Conservation (phyloP, 1,284 basidiomycete species). For the Rhodotorula sp. region DNA sequence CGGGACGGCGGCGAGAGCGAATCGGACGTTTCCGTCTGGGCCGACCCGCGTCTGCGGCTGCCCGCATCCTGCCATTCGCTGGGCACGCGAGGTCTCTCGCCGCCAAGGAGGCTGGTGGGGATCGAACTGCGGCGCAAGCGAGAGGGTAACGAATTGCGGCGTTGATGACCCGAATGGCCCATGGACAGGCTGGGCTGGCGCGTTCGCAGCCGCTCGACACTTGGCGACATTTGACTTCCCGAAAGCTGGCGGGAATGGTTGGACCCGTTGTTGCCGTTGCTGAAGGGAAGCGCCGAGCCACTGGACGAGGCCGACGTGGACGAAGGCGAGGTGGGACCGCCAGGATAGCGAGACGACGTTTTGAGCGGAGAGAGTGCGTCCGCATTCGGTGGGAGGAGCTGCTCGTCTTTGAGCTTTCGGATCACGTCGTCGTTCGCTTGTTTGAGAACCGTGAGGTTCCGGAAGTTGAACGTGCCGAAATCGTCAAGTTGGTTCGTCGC, state of each 20-base stretch:
- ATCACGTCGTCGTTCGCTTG: conserved; percentile 99
- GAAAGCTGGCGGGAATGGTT: conserved; percentile 29
- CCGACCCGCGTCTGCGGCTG: conserved; percentile 17
- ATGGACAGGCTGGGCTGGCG: conserved; percentile 42
- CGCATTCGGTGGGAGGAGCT: conserved; percentile 38
- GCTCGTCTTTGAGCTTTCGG: conserved; percentile 67
- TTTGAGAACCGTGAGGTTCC: conserved; percentile 93
- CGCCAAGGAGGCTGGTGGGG: conserved; percentile 7
- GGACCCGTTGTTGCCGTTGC: background rate
- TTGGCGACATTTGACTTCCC: conserved; percentile 55
- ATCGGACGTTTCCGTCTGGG: conserved; percentile 10
- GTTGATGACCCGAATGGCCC: conserved; percentile 20
- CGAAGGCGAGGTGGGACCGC: conserved; percentile 20
- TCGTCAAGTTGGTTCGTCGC: conserved; percentile 56
- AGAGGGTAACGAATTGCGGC: conserved; percentile 42
- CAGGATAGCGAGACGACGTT: conserved; percentile 18
- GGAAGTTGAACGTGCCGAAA: conserved; percentile 97
- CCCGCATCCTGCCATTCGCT: background rate
- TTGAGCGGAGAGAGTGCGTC: conserved; percentile 8
- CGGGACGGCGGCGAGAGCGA: conserved; percentile 19
- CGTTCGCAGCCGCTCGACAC: conserved; percentile 75
- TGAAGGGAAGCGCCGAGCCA: conserved; percentile 34
- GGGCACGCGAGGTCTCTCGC: conserved; percentile 5
- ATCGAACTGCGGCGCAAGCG: conserved; percentile 39
- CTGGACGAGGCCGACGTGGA: conserved; percentile 35